Base-by-base conservation (phyloP, 1,284 basidiomycete genomes). In the Somion occarium region DNA sequence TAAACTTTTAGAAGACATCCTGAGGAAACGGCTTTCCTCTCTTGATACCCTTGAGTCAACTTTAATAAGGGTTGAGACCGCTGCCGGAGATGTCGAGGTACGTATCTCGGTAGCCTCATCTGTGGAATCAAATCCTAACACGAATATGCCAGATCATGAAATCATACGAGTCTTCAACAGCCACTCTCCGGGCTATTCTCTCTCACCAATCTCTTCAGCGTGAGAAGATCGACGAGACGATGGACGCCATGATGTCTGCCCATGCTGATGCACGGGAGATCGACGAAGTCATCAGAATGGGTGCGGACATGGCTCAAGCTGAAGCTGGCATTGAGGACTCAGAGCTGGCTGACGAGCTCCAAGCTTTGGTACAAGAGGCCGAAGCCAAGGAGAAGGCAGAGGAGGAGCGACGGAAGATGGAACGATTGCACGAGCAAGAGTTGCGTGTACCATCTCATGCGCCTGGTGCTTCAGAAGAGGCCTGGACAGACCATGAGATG, bases 1-100 rank as follows among this genome's bases (percentile, higher is more conserved):
- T 59, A 96, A 93, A 64, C 80, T 82, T 48, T 72, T 95, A 3
- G 85, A 95, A 60, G 88, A 89, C 2, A 68, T 95, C 1, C 71
- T 95, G 23, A 70, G 70, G 23, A 90, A 92, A 64, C 85, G 93
- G 19, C 68, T 93, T 0, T 79, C 73, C 1, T 84, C 91, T 0
- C 71, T 91, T 1, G 81, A 86, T 48, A 91, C 85, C 38, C 71
- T 98, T 11, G 82, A 88, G 53, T 70, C 77, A 1, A 91, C 94
- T 0, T 69, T 97, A 18, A 71, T 91, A 48, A 82, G 83, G 46
- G 89, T 98, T 2, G 93, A 98, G 69, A 81, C 85, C 15, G 91
- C 95, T 19, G 89, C 88, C 42, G 86, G 86, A 3, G 91, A 98
- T 66, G 78, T 94, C 5, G 88, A 94, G 74, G 92, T 93, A 64